A percentile compares a stretch with the other conserved stretches of the same genome.
phyloP scores from a whole-genome alignment of 805 yeast species.

The Ogataea populi-albae region DNA sequence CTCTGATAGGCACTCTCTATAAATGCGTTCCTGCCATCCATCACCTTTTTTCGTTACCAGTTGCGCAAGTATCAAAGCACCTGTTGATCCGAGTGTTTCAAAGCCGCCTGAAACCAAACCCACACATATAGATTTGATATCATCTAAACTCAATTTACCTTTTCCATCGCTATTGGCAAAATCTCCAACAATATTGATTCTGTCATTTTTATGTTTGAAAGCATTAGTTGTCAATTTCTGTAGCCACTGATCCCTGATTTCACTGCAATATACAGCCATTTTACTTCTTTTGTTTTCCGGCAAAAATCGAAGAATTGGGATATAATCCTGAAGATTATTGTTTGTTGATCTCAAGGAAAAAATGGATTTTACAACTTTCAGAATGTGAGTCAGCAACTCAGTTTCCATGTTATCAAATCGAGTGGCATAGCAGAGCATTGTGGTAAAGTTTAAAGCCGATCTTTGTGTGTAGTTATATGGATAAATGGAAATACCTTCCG shows the following conservation, averaged over 20 bases:
- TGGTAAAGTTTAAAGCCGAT: conserved; percentile 36
- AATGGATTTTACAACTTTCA: conserved; percentile 30
- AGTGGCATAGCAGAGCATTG: conserved; percentile 41
- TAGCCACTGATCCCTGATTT: conserved; percentile 33
- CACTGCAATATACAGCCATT: conserved; percentile 27
- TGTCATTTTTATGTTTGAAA: conserved; percentile 20
- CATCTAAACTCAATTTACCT: conserved; percentile 19
- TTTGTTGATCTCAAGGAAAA: conserved; percentile 35
- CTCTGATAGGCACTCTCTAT: conserved; percentile 11
- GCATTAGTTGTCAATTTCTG: conserved; percentile 28
- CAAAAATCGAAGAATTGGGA: conserved; percentile 32
- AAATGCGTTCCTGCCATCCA: conserved; percentile 20
- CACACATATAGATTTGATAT: conserved; percentile 23
- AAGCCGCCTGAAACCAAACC: conserved; percentile 27
- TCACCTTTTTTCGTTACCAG: conserved; percentile 13
- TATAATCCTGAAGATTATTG: conserved; percentile 37
- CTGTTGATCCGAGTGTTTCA: conserved; percentile 23
- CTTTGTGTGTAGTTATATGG: conserved; percentile 32
- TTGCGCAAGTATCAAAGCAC: conserved; percentile 18
- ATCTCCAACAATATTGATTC: conserved; percentile 35
- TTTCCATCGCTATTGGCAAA: conserved; percentile 32
- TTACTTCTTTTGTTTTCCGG: conserved; percentile 30
- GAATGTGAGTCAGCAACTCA: conserved; percentile 27
- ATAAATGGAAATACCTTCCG: conserved; percentile 16
- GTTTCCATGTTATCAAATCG: conserved; percentile 33